phyloP scores from a whole-genome alignment of 352 stramenopile species.

The Phytophthora citricola region DNA sequence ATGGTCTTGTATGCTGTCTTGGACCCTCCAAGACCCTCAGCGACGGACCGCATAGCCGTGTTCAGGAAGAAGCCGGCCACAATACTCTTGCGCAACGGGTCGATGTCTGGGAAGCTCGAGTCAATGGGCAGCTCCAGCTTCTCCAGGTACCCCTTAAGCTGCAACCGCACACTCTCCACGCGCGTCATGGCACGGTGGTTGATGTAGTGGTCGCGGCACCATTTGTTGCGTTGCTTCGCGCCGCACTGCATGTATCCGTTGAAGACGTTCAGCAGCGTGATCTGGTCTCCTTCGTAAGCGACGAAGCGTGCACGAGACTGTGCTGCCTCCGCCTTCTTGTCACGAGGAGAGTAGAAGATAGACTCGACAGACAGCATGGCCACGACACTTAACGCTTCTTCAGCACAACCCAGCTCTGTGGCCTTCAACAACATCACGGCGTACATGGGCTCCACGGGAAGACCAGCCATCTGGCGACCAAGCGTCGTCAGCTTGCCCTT shows the following conservation, averaged over 20 bases:
- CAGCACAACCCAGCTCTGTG: conserved; percentile 75
- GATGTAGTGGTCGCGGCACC: conserved; percentile 89
- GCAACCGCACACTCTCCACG: conserved; percentile 82
- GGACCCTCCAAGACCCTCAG: conserved; percentile 66
- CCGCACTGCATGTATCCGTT: conserved; percentile 78
- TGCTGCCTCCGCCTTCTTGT: conserved; percentile 86
- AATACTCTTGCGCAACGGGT: conserved; percentile 89
- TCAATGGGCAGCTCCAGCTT: conserved; percentile 73
- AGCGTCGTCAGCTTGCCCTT: conserved; percentile 70
- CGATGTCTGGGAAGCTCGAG: conserved; percentile 79
- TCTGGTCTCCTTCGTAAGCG: conserved; percentile 85
- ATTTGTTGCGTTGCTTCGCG: conserved; percentile 85
- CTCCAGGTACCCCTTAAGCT: conserved; percentile 76
- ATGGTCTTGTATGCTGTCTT: conserved; percentile 91
- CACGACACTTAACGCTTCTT: conserved; percentile 88
- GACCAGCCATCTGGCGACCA: conserved; percentile 84
- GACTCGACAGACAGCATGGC: conserved; percentile 92
- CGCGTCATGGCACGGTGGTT: conserved; percentile 85
- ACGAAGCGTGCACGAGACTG: conserved; percentile 82
- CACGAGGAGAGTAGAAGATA: conserved; percentile 87
- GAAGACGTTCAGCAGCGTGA: conserved; percentile 87
- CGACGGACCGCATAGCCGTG: conserved; percentile 86
- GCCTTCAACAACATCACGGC: conserved; percentile 89
- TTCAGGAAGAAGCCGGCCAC: conserved; percentile 91
- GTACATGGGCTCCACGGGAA: conserved; percentile 91